Percentiles rank a stretch among this genome's conserved stretches.
Evolutionary conservation across 2,329 filamentous ascomycete genomes (phyloP).

Genomic region (Madurella fahalii): DNA sequence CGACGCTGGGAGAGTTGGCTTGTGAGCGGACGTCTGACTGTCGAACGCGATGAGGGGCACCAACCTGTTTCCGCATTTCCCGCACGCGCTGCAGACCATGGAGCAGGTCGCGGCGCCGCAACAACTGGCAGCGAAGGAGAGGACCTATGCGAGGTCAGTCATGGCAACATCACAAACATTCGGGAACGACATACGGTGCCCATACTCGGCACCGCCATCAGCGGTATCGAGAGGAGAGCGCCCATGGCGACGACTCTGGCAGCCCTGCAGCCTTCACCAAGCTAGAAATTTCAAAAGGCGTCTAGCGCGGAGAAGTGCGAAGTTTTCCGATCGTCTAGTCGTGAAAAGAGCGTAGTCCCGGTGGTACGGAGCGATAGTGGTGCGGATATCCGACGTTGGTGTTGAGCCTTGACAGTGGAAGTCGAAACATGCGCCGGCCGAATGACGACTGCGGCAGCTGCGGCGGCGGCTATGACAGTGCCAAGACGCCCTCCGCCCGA

Average conservation of each 20-base stretch:
- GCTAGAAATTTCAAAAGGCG: neutral
- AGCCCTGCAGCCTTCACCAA: neutral
- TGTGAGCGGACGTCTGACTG: constrained; percentile 16
- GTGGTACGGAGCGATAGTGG: neutral
- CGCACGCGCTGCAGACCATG: constrained; percentile 90
- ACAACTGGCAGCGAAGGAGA: constrained; percentile 81
- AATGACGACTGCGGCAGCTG: constrained; percentile 6
- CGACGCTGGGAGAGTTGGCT: constrained; percentile 60
- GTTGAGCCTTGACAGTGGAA: no score
- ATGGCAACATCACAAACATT: no score
- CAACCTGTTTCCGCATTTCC: constrained; percentile 94
- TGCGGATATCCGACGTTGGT: neutral
- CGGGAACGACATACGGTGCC: constrained; percentile 65
- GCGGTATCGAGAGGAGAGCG: constrained; percentile 81
- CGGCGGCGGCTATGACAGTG: neutral
- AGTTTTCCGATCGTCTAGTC: neutral
- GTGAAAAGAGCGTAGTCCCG: neutral
- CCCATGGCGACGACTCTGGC: constrained; percentile 60
- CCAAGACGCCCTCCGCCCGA: neutral
- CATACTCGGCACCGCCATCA: constrained; percentile 82
- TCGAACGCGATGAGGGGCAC: constrained; percentile 13
- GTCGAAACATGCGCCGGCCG: neutral
- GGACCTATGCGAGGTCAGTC: constrained; percentile 47
- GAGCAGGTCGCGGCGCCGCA: constrained; percentile 96
- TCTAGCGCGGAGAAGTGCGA: neutral